Evolutionary conservation across 106 monocot species (phyloP), one percentile per base, ranked within the genome.

Genomic region (Apostasia shenzhenica): DNA sequence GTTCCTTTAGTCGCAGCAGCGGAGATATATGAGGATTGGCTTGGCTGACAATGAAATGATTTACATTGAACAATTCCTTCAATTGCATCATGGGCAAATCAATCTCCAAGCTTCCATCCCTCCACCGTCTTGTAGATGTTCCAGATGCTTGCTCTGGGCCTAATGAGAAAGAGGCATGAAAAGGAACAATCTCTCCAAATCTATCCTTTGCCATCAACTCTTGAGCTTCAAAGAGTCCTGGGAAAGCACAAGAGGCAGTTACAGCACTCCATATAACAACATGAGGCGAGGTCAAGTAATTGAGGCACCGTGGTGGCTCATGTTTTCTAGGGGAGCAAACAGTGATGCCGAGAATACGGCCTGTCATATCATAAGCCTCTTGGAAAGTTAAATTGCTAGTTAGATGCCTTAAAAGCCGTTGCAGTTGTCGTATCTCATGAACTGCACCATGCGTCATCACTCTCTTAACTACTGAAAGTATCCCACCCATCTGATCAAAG

Each of bases 231-330:
- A 90, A 99, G 5, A 99, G 81, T 0, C 89, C 92, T 39, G 97
- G 97, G 72, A 93, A 99, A 13, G 97, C 97, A 80, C 97, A 99
- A 5, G 97, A 99, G 51, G 97, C 97, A 61, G 97, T 78, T 1
- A 90, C 92, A 5, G 97, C 97, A 67, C 97, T 99, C 97, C 97
- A 99, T 63, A 99, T 93, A 12, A 99, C 80, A 52, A 99, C 97
- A 81, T 99, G 86, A 38, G 97, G 97, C 9, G 95, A 81, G 58
- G 92, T 97, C 82, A 97, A 72, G 65, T 97, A 92, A 60, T 97
- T 97, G 3, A 97, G 81, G 66, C 97, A 97, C 61, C 92, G 56
- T 4, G 97, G 97, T 11, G 92, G 97, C 69, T 92, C 97, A 60
- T 92, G 89, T 78, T 92, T 92, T 55, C 92, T 79, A 1, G 97